These are phyloP conservation scores for Carex sylvatica DNA, from an alignment of 202 grass and related monocot species.

Conservation along the genomic window DNA sequence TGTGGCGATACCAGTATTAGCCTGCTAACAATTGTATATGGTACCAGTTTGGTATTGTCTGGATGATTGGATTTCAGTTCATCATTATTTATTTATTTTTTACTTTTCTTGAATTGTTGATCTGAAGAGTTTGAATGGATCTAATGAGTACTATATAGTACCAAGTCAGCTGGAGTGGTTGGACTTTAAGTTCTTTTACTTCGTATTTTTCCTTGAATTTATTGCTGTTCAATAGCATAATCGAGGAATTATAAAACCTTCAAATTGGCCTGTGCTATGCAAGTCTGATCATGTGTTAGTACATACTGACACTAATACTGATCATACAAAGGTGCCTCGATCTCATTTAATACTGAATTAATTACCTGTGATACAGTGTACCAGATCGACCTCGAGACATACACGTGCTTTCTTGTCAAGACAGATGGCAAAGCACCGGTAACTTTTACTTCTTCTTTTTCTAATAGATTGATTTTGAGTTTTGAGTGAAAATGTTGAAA, in stretches of 20 bases:
- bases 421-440: slow-evolving; percentile 78
- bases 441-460: slow-evolving; percentile 34
- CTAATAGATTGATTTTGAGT: background rate
- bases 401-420: slow-evolving; percentile 54
- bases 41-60: background rate
- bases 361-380: slow-evolving; percentile 62
- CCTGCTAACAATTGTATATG: background rate
- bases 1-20: background rate
- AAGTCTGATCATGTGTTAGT: background rate
- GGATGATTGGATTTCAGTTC: background rate
- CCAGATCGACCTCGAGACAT: slow-evolving; percentile 73
- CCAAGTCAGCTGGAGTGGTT: background rate
- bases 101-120: background rate
- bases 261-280: background rate
- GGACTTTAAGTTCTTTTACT: background rate
- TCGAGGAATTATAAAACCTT: background rate
- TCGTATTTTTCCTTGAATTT: background rate
- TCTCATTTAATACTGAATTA: slow-evolving; percentile 1
- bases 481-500: slow-evolving; percentile 9
- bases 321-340: background rate
- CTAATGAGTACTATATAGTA: background rate
- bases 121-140: background rate
- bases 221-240: background rate
- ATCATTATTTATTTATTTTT: background rate
- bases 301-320: background rate